These are phyloP conservation scores for Apiospora rasikravindrae DNA, from an alignment of 2,329 filamentous ascomycete genomes.

Conservation along the genomic window DNA sequence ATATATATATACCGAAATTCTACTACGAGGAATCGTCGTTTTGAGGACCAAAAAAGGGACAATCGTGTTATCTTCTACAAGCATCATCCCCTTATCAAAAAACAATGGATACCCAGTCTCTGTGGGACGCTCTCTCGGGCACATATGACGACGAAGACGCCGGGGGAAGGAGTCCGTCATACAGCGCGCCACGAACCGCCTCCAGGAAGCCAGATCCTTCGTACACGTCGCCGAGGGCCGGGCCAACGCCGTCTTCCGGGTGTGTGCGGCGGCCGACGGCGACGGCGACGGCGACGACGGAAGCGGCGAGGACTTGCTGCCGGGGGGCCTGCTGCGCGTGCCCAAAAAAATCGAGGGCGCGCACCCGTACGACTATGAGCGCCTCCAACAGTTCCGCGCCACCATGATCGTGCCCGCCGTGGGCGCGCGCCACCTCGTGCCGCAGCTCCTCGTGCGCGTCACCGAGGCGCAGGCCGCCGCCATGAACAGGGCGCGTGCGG, in stretches of 20 bases:
- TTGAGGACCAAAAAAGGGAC: not conserved
- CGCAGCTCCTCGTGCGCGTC: constrained; percentile 37
- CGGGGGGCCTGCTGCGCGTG: constrained; percentile 62
- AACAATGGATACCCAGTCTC: constrained; percentile 2
- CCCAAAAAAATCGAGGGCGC: constrained; percentile 59
- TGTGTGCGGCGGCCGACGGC: constrained; percentile 41
- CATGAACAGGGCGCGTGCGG: constrained; percentile 57
- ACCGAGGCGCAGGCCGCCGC: constrained; percentile 51
- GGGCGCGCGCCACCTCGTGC: constrained; percentile 39
- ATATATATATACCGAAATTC: not conserved
- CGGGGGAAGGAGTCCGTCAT: not conserved
- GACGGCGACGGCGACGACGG: too few species aligned
- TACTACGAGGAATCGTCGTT: not conserved
- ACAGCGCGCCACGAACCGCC: constrained; percentile 11
- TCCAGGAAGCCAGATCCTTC: constrained; percentile 31
- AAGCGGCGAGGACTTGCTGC: constrained; percentile 38
- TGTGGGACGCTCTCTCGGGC: constrained; percentile 18
- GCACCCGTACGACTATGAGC: constrained; percentile 49
- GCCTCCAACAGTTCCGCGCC: constrained; percentile 54
- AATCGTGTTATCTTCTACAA: not conserved
- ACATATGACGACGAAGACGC: not conserved
- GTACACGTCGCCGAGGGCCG: constrained; percentile 69
- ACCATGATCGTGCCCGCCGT: constrained; percentile 57
- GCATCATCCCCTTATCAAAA: not conserved
- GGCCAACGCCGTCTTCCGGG: constrained; percentile 76